Evolutionary conservation across 1,284 basidiomycete genomes (phyloP).

Genomic region (Apiotrichum montevideense): DNA sequence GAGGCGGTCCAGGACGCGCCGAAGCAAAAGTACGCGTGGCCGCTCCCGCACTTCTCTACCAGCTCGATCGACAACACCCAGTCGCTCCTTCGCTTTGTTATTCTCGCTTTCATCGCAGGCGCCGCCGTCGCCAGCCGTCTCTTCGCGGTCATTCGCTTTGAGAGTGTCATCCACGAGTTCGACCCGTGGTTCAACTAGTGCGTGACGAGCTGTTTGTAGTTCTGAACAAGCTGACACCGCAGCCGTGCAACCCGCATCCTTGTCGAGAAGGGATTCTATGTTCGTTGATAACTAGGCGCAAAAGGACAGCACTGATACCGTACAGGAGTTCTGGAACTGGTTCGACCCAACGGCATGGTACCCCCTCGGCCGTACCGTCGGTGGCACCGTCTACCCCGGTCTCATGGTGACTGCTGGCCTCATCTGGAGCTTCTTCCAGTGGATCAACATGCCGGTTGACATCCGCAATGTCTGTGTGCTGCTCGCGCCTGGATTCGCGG

Average conservation of each 20-base stretch:
- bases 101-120: constrained; percentile 78
- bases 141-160: constrained; percentile 96
- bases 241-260: constrained; percentile 86
- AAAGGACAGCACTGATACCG: constrained; percentile 1
- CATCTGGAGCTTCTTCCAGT: constrained; percentile 86
- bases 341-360: constrained; percentile 99
- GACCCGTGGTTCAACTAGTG: constrained; percentile 23
- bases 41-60: constrained; percentile 46
- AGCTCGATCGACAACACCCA: constrained; percentile 71
- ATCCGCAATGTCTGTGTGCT: constrained; percentile 97
- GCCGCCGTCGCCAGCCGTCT: constrained; percentile 92
- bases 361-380: constrained; percentile 93
- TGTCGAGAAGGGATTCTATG: constrained; percentile 89
- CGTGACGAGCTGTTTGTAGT: neutral
- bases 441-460: constrained; percentile 89
- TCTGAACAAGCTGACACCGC: neutral
- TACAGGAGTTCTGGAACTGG: constrained; percentile 99
- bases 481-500: constrained; percentile 92
- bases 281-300: constrained; percentile 47
- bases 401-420: constrained; percentile 96
- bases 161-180: constrained; percentile 99
- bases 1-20: neutral
- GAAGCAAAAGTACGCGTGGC: constrained; percentile 33
- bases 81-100: constrained; percentile 76
- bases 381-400: constrained; percentile 96